phyloP scores from a whole-genome alignment of 2,329 filamentous ascomycete genomes.

The Dryadomyces quercus-mongolicae region DNA sequence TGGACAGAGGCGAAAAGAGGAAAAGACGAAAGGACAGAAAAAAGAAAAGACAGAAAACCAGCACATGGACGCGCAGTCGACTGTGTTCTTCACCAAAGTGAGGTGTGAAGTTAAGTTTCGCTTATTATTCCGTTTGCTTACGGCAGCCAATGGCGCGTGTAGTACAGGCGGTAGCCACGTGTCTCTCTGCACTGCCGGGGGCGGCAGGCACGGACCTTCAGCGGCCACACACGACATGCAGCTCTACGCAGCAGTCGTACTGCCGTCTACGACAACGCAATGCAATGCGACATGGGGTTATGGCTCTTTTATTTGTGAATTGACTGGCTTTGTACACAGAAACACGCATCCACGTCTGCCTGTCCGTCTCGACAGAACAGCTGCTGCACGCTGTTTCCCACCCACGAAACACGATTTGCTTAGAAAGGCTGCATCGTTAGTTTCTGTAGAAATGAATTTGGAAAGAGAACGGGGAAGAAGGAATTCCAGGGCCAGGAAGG shows the following conservation, averaged over 20 bases:
- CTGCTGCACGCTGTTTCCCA: background rate
- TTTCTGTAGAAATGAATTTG: background rate
- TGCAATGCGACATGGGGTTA: background rate
- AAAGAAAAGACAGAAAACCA: too few relatives aligned
- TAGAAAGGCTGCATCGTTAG: constrained; percentile 11
- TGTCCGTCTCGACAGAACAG: background rate
- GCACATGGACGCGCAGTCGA: too few relatives aligned
- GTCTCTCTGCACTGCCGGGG: background rate
- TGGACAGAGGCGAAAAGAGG: background rate
- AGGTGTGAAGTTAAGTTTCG: too few relatives aligned
- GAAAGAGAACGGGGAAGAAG: background rate
- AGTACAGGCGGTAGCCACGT: background rate
- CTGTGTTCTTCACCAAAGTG: too few relatives aligned
- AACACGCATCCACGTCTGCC: background rate
- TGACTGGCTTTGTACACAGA: constrained; percentile 1
- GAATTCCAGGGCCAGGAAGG: background rate
- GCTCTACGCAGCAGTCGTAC: background rate
- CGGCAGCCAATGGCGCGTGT: too few relatives aligned
- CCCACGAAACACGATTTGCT: background rate
- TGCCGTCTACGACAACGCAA: background rate
- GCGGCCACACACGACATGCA: background rate
- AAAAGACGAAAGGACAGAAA: background rate
- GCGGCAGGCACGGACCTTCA: background rate
- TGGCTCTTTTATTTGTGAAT: background rate
- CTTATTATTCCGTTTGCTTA: too few relatives aligned